Percentiles rank a stretch among this genome's conserved stretches.
These are phyloP conservation scores for Penicillium sp. DNA, from an alignment of 2,329 filamentous ascomycete genomes.

Conservation along the genomic window DNA sequence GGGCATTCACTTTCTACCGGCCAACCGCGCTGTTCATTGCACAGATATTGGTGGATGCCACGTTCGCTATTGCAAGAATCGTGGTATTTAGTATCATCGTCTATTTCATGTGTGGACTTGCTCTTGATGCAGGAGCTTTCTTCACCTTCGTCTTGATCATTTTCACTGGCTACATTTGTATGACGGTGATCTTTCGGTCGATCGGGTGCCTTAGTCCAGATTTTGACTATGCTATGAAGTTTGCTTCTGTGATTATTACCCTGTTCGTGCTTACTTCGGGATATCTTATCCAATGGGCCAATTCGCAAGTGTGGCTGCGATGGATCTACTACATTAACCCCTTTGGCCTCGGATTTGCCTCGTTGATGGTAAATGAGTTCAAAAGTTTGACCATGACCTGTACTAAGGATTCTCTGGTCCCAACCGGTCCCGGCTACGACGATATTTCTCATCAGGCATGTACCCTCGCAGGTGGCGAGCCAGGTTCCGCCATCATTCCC, in stretches of 20 bases:
- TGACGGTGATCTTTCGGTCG: conserved; percentile 73
- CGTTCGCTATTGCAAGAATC: conserved; percentile 65
- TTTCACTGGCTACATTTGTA: conserved; percentile 61
- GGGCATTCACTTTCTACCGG: conserved; percentile 73
- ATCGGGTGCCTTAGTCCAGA: conserved; percentile 69
- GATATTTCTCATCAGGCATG: conserved; percentile 63
- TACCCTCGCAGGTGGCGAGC: conserved; percentile 52
- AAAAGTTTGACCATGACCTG: conserved; percentile 60
- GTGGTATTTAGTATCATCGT: conserved; percentile 67
- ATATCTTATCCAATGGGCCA: conserved; percentile 73
- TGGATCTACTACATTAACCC: neutral
- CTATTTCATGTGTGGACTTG: conserved; percentile 70
- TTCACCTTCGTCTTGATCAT: conserved; percentile 71
- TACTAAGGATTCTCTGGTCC: conserved; percentile 59
- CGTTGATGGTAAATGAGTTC: conserved; percentile 80
- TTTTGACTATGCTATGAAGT: conserved; percentile 81
- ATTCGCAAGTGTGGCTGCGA: neutral
- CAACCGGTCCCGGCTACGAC: conserved; percentile 60
- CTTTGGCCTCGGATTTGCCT: conserved; percentile 50
- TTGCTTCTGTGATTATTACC: conserved; percentile 71
- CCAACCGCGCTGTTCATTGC: conserved; percentile 78
- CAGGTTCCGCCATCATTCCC: conserved; percentile 39
- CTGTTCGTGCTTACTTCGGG: conserved; percentile 76
- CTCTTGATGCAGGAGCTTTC: conserved; percentile 66
- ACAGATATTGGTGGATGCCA: conserved; percentile 71